Evolutionary conservation across 1,139 yeast species (phyloP).

Genomic region (Diutina rugosa): DNA sequence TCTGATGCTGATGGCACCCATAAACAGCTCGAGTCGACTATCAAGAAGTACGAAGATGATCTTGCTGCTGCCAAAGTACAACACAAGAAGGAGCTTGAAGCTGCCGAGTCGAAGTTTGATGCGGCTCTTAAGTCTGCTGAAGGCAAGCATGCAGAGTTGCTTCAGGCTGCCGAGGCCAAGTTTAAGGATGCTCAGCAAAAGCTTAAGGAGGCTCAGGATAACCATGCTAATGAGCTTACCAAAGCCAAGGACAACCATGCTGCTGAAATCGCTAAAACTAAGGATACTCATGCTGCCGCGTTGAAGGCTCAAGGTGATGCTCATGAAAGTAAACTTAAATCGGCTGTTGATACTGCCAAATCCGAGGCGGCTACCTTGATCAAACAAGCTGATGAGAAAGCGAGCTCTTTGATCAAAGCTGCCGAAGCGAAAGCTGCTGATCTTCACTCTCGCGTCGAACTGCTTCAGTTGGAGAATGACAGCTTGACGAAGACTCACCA

Average conservation of each 20-base stretch:
- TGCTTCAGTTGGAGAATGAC: neutral
- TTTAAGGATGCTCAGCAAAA: neutral
- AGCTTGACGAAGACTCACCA: neutral
- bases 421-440: neutral
- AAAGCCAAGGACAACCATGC: neutral
- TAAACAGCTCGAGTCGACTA: neutral
- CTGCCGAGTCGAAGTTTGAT: neutral
- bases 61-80: neutral
- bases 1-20: neutral
- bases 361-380: neutral
- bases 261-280: neutral
- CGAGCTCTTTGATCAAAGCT: neutral
- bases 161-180: neutral
- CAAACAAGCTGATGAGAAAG: neutral
- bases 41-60: neutral
- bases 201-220: neutral
- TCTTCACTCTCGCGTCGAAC: neutral
- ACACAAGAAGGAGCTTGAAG: neutral
- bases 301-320: neutral
- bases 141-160: neutral
- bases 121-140: neutral
- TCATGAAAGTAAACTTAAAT: neutral
- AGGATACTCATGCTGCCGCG: neutral
- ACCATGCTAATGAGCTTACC: constrained; percentile 1
- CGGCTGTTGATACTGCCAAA: neutral